phyloP scores from a whole-genome alignment of 2,329 filamentous ascomycete species.

The Diaporthe ilicicola region DNA sequence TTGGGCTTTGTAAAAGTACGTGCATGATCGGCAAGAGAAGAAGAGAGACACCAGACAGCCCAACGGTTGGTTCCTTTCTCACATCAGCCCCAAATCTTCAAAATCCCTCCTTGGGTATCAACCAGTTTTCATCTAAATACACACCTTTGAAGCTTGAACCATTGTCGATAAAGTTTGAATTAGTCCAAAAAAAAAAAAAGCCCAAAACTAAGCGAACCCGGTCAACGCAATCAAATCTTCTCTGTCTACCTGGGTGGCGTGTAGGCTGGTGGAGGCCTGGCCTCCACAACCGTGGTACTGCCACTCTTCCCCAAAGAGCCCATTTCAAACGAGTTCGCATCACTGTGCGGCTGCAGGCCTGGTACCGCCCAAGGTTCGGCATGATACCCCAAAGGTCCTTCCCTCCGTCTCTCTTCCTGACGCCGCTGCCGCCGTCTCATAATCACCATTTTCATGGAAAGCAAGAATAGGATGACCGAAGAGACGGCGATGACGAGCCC shows the following conservation, averaged over 20 bases:
- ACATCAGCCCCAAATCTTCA: background rate
- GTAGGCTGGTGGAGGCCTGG: constrained; percentile 15
- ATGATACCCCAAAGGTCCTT: constrained; percentile 20
- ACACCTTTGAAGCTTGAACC: too few relatives aligned
- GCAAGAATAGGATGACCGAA: constrained; percentile 47
- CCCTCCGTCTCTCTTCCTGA: background rate
- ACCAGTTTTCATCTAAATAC: too few relatives aligned
- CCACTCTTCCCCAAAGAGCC: constrained; percentile 9
- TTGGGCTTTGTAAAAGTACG: background rate
- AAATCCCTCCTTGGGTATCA: too few relatives aligned
- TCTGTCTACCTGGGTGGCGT: background rate
- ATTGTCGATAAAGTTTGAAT: too few relatives aligned
- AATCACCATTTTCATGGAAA: constrained; percentile 48
- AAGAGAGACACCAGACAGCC: background rate
- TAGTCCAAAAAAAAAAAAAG: too few relatives aligned
- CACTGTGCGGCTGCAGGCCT: background rate
- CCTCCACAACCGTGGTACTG: constrained; percentile 3
- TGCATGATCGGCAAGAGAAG: background rate
- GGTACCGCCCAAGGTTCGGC: constrained; percentile 28
- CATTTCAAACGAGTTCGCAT: constrained; percentile 13
- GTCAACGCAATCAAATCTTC: background rate
- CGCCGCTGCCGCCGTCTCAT: constrained; percentile 38
- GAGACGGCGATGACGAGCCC: constrained; percentile 55
- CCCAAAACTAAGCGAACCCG: too few relatives aligned
- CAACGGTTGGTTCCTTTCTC: background rate